A percentile compares a stretch with the other conserved stretches of the same genome.
phyloP scores from a whole-genome alignment of 116 monocot genomes.

The Posidonia oceanica region DNA sequence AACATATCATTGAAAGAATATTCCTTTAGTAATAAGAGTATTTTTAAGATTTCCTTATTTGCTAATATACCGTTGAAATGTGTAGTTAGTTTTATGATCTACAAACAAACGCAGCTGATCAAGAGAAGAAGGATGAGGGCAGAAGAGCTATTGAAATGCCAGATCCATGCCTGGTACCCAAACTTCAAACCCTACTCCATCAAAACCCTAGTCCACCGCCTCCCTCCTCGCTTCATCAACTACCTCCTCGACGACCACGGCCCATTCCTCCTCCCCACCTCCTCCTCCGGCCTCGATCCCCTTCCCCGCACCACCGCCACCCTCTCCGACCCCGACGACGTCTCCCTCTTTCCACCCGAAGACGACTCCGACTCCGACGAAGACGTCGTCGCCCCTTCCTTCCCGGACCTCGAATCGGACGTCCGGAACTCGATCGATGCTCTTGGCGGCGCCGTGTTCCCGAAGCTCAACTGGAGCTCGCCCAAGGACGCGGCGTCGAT shows the following conservation, averaged over 20 bases:
- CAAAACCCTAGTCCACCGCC: constrained; percentile 51
- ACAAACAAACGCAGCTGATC: no score
- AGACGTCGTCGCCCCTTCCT: constrained; percentile 24
- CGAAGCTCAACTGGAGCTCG: constrained; percentile 81
- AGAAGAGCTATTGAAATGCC: constrained; percentile 54
- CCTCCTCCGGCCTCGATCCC: constrained; percentile 23
- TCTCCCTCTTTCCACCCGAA: constrained; percentile 2
- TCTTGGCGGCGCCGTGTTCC: constrained; percentile 63
- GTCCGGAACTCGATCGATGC: constrained; percentile 32
- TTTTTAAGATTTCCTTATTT: no score
- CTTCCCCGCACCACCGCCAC: constrained; percentile 21
- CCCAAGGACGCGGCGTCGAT: constrained; percentile 74
- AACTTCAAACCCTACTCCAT: constrained; percentile 44
- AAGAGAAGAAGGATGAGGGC: constrained; percentile 11
- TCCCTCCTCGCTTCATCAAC: constrained; percentile 39
- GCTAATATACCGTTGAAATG: no score
- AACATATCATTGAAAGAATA: no score
- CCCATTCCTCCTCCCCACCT: constrained; percentile 57
- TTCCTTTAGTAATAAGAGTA: no score
- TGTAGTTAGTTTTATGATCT: no score
- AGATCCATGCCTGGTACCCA: constrained; percentile 72
- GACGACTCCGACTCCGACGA: constrained; percentile 6
- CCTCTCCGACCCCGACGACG: constrained; percentile 4
- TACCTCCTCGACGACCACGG: constrained; percentile 39
- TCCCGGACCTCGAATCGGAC: constrained; percentile 46